Percentiles rank a stretch among this genome's conserved stretches.
Evolutionary conservation across 179 eudicot species (phyloP).

Genomic region (Gypsophila paniculata): DNA sequence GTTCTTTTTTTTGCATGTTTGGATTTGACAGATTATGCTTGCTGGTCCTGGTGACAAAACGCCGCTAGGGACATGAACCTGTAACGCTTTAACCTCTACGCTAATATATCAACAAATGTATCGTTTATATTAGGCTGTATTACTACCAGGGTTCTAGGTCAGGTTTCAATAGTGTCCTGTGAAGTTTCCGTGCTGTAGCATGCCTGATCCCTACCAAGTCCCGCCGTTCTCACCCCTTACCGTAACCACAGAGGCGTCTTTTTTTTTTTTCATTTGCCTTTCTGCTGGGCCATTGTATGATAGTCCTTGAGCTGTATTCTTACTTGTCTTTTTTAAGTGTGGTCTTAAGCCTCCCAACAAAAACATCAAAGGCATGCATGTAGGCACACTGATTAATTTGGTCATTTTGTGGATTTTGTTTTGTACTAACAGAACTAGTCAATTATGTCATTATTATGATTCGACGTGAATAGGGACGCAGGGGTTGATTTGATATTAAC

Average conservation of each 20-base stretch:
- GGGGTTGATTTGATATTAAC: no score
- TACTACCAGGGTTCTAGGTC: slow-evolving; percentile 23
- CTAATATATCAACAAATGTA: slow-evolving; percentile 13
- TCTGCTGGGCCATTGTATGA: slow-evolving; percentile 13
- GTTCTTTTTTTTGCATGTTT: not conserved
- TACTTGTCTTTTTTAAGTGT: not conserved
- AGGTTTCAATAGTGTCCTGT: slow-evolving; percentile 18
- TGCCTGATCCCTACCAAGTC: slow-evolving; percentile 2
- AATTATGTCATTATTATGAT: no score
- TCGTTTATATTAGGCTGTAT: slow-evolving; percentile 29
- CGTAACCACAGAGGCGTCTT: slow-evolving; percentile 18
- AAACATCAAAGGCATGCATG: no score
- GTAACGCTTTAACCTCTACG: not conserved
- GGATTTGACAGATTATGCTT: slow-evolving; percentile 65
- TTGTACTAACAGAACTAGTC: no score
- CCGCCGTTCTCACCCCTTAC: slow-evolving; percentile 7
- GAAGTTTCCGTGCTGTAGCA: not conserved
- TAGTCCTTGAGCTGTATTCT: slow-evolving; percentile 23
- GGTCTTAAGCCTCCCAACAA: no score
- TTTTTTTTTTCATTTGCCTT: slow-evolving; percentile 15
- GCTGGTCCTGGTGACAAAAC: slow-evolving; percentile 91
- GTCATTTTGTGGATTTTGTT: no score
- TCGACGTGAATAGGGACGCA: no score
- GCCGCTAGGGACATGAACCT: slow-evolving; percentile 34
- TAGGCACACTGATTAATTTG: no score